Base-by-base conservation (phyloP, 2,329 filamentous ascomycete species). In the Penicillium polonicum region DNA sequence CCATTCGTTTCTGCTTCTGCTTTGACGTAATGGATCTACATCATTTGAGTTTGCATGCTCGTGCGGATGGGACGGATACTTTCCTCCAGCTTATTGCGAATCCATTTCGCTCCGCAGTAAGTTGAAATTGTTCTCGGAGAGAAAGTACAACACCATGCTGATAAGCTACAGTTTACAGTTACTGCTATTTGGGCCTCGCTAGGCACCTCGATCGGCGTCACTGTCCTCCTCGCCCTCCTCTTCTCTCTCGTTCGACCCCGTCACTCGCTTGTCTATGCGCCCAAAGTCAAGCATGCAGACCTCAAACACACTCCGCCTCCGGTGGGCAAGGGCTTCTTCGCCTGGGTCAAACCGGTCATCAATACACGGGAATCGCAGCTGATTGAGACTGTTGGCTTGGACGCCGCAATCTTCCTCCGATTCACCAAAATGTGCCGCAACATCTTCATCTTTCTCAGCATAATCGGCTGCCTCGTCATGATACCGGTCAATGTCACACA, bases 171-270 rank as follows among this genome's bases (percentile, higher is more conserved):
- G 84, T 78, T 86, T 60, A 76, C 79, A 66, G 69, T 78, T 61
- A 80, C 83, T 57, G 88, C 92, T 43, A 82, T 97, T 59, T 86
- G 88, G 76, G 88, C 90, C 58, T 91, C 92, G 48, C 78, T 97
- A 44, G 89, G 81, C 62, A 91, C 89, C 23, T 96, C 93, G 3
- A 72, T 97, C 44, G 89, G 85, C 55, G 80, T 94, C 70, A 91
- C 91, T 9, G 69, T 83, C 61, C 80, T 87, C 65, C 87, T 96
- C 66, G 87, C 91, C 61, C 72, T 96, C 58, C 77, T 87, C 63
- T 99, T 97, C 82, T 96, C 91, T 61, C 80, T 97, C 67, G 81
- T 97, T 55, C 90, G 94, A 60, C 94, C 94, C 5, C 92, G 92
- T 75, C 93, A 97, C 75, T 89, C 88, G 55, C 85, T 93, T 66